A percentile compares a stretch with the other conserved stretches of the same genome.
Evolutionary conservation across 345 rosid genomes (phyloP).

Genomic region (Citrus glauca): DNA sequence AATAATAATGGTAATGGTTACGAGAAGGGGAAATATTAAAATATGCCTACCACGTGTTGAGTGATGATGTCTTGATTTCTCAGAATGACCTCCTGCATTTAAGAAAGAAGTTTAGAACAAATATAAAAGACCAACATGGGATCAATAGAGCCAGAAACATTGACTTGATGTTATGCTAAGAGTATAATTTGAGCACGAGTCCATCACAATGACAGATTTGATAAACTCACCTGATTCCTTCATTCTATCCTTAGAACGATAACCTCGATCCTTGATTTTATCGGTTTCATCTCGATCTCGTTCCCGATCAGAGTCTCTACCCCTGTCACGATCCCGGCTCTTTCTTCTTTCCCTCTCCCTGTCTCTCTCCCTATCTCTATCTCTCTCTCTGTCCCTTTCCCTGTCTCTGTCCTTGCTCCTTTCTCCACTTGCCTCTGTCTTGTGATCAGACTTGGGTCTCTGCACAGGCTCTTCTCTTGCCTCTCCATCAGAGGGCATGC

Average conservation of each 20-base stretch:
- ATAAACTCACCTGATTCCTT: conserved; percentile 60
- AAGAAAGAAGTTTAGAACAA: not conserved
- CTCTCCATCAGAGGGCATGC: conserved; percentile 36
- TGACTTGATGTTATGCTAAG: not conserved
- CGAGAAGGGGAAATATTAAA: not conserved
- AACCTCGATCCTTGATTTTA: conserved; percentile 58
- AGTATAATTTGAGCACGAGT: not conserved
- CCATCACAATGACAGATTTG: not conserved
- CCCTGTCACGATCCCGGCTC: conserved; percentile 55
- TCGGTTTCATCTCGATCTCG: conserved; percentile 58
- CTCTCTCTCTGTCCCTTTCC: conserved; percentile 35
- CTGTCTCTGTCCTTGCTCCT: conserved; percentile 72
- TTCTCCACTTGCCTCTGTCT: conserved; percentile 45
- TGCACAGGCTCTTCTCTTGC: conserved; percentile 41
- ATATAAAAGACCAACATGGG: not conserved
- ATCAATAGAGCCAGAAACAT: conserved; percentile 10
- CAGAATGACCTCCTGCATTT: conserved; percentile 46
- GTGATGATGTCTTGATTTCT: conserved; percentile 70
- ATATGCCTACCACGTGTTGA: conserved; percentile 53
- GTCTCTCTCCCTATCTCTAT: conserved; percentile 41
- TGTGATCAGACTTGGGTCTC: conserved; percentile 50
- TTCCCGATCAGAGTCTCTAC: conserved; percentile 77
- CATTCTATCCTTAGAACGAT: conserved; percentile 62
- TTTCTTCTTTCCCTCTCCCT: conserved; percentile 61
- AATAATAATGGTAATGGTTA: not conserved